Conservation (phyloP, 495 filamentous ascomycete genomes). For the Aeminium ludgeri region DNA sequence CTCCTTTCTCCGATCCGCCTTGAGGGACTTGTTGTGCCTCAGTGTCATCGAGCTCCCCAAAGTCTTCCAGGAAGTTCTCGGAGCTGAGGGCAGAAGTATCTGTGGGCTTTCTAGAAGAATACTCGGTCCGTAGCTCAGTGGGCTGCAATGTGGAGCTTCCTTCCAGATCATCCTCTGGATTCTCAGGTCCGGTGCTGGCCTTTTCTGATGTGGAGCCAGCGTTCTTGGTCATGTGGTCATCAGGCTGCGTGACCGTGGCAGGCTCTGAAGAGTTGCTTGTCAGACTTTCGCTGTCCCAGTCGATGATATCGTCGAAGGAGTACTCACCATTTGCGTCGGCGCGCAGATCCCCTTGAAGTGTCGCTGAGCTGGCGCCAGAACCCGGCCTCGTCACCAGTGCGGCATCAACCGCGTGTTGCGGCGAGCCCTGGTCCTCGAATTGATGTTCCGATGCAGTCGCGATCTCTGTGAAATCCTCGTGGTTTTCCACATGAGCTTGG, state of each 20-base stretch:
- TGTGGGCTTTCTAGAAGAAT: background rate
- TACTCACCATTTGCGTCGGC: slow-evolving; percentile 7
- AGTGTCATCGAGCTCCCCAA: slow-evolving; percentile 1
- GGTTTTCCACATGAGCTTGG: no score
- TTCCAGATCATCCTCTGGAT: background rate
- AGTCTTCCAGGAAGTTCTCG: slow-evolving; percentile 2
- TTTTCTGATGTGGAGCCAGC: background rate
- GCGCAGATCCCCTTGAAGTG: slow-evolving; percentile 5
- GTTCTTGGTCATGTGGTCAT: background rate
- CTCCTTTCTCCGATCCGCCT: background rate
- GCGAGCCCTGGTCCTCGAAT: background rate
- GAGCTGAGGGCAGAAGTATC: slow-evolving; percentile 1
- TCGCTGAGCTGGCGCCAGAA: slow-evolving; percentile 4
- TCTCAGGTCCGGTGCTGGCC: background rate
- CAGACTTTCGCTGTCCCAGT: slow-evolving; percentile 11
- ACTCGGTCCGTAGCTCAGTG: background rate
- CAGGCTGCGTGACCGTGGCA: background rate
- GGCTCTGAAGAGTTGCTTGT: slow-evolving; percentile 6
- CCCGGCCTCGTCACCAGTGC: background rate
- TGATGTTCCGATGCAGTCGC: background rate
- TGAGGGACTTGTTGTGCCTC: background rate
- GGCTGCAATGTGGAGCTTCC: background rate
- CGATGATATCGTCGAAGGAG: slow-evolving; percentile 6
- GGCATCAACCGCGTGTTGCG: background rate
- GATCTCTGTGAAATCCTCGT: background rate